Evolutionary conservation across 192 early-diverging fungal species (phyloP), one percentile per base, ranked within the genome.

Genomic region (Globomyces pollinis-pini): DNA sequence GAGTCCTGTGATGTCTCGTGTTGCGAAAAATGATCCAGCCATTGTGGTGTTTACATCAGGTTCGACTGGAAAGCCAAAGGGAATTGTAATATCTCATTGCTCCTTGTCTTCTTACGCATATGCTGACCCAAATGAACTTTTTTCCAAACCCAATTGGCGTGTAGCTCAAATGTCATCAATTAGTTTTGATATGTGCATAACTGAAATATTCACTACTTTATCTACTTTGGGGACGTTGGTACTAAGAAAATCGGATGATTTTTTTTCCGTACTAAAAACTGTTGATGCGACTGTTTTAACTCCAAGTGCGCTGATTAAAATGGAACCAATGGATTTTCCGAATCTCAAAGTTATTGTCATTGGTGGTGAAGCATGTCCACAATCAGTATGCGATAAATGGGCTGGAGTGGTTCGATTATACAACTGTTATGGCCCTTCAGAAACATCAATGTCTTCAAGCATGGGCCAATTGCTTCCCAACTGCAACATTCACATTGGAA

Each of bases 61-160:
- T 11, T 75, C 76, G 13, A 78, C 76, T 11, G 76, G 76, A 11
- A 45, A 57, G 2, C 72, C 72, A 28, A 75, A 74, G 67, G 72
- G 64, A 38, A 69, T 31, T 1, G 16, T 70, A 1, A 54, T 78
- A 2, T 65, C 73, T 2, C 76, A 78, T 50, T n/a, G n/a, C n/a
- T n/a, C n/a, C n/a, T n/a, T n/a, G n/a, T n/a, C n/a, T n/a, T n/a
- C n/a, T n/a, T n/a, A n/a, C n/a, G n/a, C n/a, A n/a, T n/a, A n/a
- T n/a, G n/a, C n/a, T n/a, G n/a, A n/a, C n/a, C n/a, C n/a, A n/a
- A n/a, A n/a, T n/a, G n/a, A n/a, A n/a, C n/a, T n/a, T n/a, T n/a
- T n/a, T n/a, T n/a, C n/a, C n/a, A n/a, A n/a, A n/a, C n/a, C n/a
- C n/a, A n/a, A n/a, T n/a, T n/a, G n/a, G n/a, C n/a, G n/a, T n/a